Conservation (phyloP, 352 stramenopile genomes). For the Phytopythium sindhum region DNA sequence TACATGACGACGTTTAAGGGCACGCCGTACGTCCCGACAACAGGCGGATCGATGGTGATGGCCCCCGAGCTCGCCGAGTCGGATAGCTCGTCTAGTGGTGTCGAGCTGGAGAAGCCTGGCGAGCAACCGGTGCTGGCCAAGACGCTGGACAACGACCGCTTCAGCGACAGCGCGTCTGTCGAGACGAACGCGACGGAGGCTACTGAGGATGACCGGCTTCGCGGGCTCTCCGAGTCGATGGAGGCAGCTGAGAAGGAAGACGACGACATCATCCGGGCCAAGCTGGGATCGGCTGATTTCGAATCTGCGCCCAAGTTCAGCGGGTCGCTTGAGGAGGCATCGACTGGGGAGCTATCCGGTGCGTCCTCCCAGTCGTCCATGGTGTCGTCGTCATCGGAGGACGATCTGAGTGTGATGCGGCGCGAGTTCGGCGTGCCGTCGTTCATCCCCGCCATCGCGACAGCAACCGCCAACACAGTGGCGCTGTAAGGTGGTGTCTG, state of each 20-base stretch:
- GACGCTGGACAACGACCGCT: background rate
- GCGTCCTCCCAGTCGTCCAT: constrained; percentile 1
- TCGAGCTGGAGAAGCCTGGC: background rate
- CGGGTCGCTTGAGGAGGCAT: background rate
- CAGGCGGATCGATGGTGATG: background rate
- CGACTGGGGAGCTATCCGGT: background rate
- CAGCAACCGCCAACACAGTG: background rate
- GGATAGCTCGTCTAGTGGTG: background rate
- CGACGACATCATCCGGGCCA: background rate
- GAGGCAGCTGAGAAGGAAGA: too few species aligned
- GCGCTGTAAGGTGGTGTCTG: background rate
- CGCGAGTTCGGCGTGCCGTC: background rate
- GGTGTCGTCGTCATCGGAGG: constrained; percentile 3
- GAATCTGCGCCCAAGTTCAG: background rate
- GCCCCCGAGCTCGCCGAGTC: background rate
- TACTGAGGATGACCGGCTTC: constrained; percentile 24
- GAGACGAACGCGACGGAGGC: constrained; percentile 31
- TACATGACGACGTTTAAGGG: background rate
- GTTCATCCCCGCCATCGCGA: background rate
- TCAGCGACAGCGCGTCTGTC: constrained; percentile 11
- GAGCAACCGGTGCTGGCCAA: background rate
- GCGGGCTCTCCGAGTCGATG: background rate
- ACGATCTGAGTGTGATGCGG: background rate
- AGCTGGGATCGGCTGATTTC: background rate
- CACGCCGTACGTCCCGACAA: background rate